Base-by-base conservation (phyloP, 768 basidiomycete species). In the Strobilomyces confusus region DNA sequence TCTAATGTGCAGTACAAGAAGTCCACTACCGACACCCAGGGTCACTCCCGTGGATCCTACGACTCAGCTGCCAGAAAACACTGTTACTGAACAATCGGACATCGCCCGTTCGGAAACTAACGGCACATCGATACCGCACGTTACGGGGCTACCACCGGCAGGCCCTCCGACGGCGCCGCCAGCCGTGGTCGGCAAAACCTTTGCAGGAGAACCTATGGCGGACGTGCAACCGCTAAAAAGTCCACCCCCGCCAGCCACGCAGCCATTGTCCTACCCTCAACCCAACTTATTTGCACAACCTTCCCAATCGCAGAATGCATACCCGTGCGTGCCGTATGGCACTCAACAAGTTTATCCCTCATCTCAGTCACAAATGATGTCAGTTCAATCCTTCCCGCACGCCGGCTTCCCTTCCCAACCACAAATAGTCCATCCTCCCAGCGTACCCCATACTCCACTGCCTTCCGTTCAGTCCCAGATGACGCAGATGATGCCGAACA, bases 11-110 rank as follows among this genome's bases (percentile, higher is more conserved):
- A 48, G 58, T 44, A 62, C 65, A 78, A 83, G 79, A 80, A 81
- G 80, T 61, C 75, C 79, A 49, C 64, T 86, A 49, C 83, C 84
- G 30, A 86, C 84, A 4, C 84, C 84, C 17, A 74, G 84, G 25
- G 72, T 75, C 15, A 84, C 82, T 14, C 83, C 83, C 15, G 69
- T 75, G 13, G 73, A 73, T 36, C 53, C 59, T 19, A 32, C 56
- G 3, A 49, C 60, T n/a, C 64, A 58, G 19, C 51, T 41, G 42
- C 46, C 42, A n/a, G 44, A 45, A 23, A 50, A 44, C 22, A 46
- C 52, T 45, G 32, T 36, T 26, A 25, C 49, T 25, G 48, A 48
- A 51, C 55, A 25, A 29, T 36, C 30, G 3, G 47, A 40, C 34
- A 26, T 42, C 14, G 43, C 32, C 6, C 49, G 26, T 46, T 34